Percentiles rank a stretch among this genome's conserved stretches.
These are phyloP conservation scores for Podaxis sp. DNA, from an alignment of 768 basidiomycete genomes.

Conservation along the genomic window DNA sequence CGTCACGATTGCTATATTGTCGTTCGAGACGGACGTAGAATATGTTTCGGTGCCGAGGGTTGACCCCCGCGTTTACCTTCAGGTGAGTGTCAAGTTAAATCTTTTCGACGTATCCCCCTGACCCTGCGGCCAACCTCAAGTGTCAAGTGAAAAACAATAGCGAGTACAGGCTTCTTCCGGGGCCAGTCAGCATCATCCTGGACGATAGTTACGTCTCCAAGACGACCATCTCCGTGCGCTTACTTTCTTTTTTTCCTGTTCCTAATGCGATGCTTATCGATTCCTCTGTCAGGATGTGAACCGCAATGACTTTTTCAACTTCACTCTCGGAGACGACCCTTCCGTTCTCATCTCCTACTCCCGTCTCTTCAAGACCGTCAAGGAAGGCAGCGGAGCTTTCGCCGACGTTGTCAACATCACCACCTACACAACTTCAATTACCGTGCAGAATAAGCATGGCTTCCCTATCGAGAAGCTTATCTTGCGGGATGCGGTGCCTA, in stretches of 20 bases:
- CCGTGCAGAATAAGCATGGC: slow-evolving; percentile 47
- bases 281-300: slow-evolving; percentile 39
- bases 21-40: slow-evolving; percentile 44
- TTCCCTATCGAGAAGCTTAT: slow-evolving; percentile 44
- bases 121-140: slow-evolving; percentile 28
- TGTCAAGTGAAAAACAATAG: slow-evolving; percentile 57
- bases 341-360: slow-evolving; percentile 45
- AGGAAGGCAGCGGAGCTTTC: slow-evolving; percentile 40
- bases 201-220: slow-evolving; percentile 60
- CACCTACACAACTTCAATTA: slow-evolving; percentile 44
- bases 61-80: slow-evolving; percentile 49
- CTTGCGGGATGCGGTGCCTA: slow-evolving; percentile 48
- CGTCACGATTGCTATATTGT: slow-evolving; percentile 49
- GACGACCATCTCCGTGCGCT: slow-evolving; percentile 43
- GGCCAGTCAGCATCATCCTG: slow-evolving; percentile 53
- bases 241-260: neutral
- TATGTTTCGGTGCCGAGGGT: slow-evolving; percentile 52
- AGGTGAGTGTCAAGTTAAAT: slow-evolving; percentile 30
- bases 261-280: neutral
- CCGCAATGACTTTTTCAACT: slow-evolving; percentile 50
- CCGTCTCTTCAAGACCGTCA: slow-evolving; percentile 36
- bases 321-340: slow-evolving; percentile 51
- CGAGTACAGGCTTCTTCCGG: slow-evolving; percentile 55
- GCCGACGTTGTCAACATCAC: slow-evolving; percentile 43
- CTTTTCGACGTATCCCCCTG: neutral